Conservation (phyloP, 208 protist species). For the Novymonas esmeraldas region DNA sequence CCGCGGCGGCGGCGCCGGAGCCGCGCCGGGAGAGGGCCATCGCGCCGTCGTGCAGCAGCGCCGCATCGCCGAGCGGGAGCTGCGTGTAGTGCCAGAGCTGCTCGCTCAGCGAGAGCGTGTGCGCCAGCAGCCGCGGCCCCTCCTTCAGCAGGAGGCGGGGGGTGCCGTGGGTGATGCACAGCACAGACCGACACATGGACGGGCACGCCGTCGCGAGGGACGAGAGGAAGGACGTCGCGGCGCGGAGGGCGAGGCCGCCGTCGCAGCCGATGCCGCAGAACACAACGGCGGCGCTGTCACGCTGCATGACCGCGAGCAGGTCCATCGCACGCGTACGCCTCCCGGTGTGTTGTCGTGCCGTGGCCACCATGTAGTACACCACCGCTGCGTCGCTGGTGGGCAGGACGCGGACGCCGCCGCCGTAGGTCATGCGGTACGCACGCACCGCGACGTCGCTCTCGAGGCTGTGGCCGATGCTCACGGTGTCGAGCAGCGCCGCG, state of each 20-base stretch:
- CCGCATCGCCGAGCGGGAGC: conserved; percentile 7
- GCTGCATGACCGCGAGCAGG: conserved; percentile 30
- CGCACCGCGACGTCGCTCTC: conserved; percentile 21
- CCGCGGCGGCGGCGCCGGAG: background rate
- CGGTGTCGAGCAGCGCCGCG: background rate
- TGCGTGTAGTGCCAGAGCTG: conserved; percentile 43
- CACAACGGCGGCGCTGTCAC: conserved; percentile 36
- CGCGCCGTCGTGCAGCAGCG: background rate
- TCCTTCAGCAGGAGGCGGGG: conserved; percentile 39
- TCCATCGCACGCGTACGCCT: conserved; percentile 28
- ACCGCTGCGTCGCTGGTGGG: conserved; percentile 3
- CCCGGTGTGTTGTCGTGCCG: conserved; percentile 8
- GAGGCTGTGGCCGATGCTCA: background rate
- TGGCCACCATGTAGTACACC: conserved; percentile 22
- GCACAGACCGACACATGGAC: conserved; percentile 23
- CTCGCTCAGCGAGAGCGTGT: conserved; percentile 41
- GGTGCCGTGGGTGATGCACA: conserved; percentile 67
- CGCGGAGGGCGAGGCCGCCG: conserved; percentile 39
- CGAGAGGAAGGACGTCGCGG: conserved; percentile 43
- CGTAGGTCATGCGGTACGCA: conserved; percentile 2
- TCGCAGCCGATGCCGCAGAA: conserved; percentile 59
- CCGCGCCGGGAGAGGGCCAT: conserved; percentile 9
- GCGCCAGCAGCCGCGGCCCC: conserved; percentile 28
- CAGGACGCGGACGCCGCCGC: background rate
- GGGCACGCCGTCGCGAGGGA: conserved; percentile 24